phyloP scores from a whole-genome alignment of 176 grass and related monocot genomes.

The Oryza rufipogon region DNA sequence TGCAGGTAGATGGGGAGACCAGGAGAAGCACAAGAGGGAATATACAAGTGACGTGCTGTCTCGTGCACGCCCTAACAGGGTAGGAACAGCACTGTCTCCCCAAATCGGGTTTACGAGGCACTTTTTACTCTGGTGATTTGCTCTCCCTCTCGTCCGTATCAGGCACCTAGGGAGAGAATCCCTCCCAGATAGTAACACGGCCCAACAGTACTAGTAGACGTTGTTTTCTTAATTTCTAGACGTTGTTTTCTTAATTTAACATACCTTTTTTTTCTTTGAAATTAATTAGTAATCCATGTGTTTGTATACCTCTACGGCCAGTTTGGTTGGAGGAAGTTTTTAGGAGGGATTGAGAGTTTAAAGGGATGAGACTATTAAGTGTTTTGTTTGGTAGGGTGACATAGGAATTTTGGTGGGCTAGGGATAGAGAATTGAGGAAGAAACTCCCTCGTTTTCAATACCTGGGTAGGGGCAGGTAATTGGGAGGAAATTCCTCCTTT shows the following conservation, averaged over 20 bases:
- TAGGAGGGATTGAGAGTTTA: too few relatives aligned
- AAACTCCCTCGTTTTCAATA: too few relatives aligned
- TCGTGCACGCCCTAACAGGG: conserved; percentile 26
- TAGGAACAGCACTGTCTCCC: conserved; percentile 57
- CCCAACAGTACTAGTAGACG: not conserved
- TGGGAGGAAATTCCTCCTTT: too few relatives aligned
- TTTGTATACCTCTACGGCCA: not conserved
- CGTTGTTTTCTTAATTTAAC: not conserved
- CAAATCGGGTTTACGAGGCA: conserved; percentile 50
- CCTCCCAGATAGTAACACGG: conserved; percentile 19
- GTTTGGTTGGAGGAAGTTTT: too few relatives aligned
- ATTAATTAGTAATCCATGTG: not conserved
- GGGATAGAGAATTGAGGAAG: too few relatives aligned
- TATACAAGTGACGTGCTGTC: conserved; percentile 53
- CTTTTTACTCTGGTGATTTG: conserved; percentile 37
- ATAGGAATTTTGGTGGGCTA: too few relatives aligned
- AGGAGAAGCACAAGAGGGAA: conserved; percentile 45
- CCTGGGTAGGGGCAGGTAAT: too few relatives aligned
- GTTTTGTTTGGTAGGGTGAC: too few relatives aligned
- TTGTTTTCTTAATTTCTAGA: not conserved
- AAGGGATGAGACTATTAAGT: too few relatives aligned
- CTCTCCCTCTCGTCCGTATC: conserved; percentile 38
- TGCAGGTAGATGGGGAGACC: conserved; percentile 41
- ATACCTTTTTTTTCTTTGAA: not conserved
- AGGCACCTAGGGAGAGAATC: conserved; percentile 15